Evolutionary conservation across 2,329 filamentous ascomycete genomes (phyloP).

Genomic region (Penicillium janthinellum): DNA sequence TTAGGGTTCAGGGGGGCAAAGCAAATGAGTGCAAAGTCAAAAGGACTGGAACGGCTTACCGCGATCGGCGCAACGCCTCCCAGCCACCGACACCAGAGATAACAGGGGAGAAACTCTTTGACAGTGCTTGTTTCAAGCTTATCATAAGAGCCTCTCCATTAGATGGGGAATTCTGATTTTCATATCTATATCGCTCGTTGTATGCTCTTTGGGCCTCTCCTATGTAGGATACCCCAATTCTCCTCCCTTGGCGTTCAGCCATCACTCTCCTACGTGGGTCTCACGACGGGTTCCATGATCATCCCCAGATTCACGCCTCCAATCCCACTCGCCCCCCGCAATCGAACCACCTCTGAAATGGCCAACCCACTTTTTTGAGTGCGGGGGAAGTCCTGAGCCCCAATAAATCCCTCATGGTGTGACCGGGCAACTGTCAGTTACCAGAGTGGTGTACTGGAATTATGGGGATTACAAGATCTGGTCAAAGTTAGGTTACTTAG

Average conservation of each 20-base stretch:
- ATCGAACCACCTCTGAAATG: slow-evolving; percentile 7
- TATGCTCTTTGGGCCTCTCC: neutral
- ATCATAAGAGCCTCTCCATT: neutral
- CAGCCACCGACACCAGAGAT: neutral
- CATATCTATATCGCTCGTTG: neutral
- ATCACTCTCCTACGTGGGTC: neutral
- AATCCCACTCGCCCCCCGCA: slow-evolving; percentile 13
- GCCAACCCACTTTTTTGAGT: slow-evolving; percentile 18
- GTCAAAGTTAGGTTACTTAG: neutral
- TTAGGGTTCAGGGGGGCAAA: neutral
- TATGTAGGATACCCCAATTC: too few species aligned
- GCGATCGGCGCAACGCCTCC: neutral
- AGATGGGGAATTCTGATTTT: neutral
- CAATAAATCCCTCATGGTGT: slow-evolving; percentile 11
- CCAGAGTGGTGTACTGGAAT: too few species aligned
- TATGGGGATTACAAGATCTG: neutral
- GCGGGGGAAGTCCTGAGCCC: slow-evolving; percentile 9
- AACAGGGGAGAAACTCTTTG: neutral
- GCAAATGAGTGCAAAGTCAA: neutral
- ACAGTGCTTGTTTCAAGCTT: neutral
- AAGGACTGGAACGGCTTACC: neutral
- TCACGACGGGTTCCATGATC: neutral
- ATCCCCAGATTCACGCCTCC: slow-evolving; percentile 12
- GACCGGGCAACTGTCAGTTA: neutral
- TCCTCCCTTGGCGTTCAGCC: neutral